Base-by-base conservation (phyloP, 768 basidiomycete species). In the Lepiota venenata region DNA sequence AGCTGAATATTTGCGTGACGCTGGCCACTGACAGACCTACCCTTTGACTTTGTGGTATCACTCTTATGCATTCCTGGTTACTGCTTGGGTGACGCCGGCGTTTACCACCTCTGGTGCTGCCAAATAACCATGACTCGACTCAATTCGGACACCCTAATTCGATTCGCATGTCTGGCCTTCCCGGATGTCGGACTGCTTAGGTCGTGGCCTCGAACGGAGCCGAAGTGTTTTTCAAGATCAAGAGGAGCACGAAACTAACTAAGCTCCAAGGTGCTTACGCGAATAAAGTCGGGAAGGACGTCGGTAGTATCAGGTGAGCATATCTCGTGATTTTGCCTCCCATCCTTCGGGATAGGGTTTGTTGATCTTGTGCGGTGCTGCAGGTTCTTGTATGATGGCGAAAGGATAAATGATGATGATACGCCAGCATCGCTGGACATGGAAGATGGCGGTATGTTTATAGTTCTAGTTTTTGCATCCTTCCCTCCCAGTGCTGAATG, bases 211-310 rank as follows among this genome's bases (percentile, higher is more conserved):
- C 87, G 36, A 68, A 73, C 11, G 91, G 91, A 54, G 91, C 94
- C 32, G 93, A 95, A 68, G 91, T 96, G 22, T 96, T 89, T 73
- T 97, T 97, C 81, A 96, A 97, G 80, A 95, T 97, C 74, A 97
- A 95, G 74, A 83, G 88, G 65, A 89, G 81, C 70, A 95, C 93
- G 41, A 93, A 88, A 75, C 72, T 97, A 61, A 89, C 84, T 78
- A 97, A 96, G 75, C 81, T 96, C 21, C 91, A 93, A 67, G 89
- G 84, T 57, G 93, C 93, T 41, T 97, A 97, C 71, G 93, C 93
- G 52, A 83, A 77, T 67, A 93, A 94, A 65, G 92, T 96, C 14
- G 93, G 93, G 55, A 93, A 93, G 70, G 92, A 95, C 60, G 87
- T 93, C 16, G 61, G 66, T 59, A 89, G 85, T 64, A 94, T 97